Evolutionary conservation across 73 alveolate genomes (phyloP).

Genomic region (Diophrys sp.): DNA sequence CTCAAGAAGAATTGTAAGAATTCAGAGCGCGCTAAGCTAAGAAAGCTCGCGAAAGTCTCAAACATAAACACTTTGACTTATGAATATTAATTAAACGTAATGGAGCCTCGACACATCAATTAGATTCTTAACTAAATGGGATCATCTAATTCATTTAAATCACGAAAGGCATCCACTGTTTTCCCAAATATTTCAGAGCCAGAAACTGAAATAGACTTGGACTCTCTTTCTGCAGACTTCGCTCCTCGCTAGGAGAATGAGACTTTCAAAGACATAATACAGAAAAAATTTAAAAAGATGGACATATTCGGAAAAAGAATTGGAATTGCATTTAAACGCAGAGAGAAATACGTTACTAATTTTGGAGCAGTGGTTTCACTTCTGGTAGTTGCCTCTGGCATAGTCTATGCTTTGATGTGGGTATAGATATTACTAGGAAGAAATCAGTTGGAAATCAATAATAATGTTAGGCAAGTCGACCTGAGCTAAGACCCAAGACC

Average conservation of each 20-base stretch:
- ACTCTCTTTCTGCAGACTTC: background rate
- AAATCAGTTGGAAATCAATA: background rate
- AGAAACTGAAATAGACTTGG: background rate
- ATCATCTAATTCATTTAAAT: background rate
- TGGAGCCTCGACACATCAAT: background rate
- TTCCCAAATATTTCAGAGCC: too few relatives aligned
- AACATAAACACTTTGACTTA: too few relatives aligned
- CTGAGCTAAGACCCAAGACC: background rate
- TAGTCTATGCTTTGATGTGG: background rate
- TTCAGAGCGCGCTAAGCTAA: too few relatives aligned
- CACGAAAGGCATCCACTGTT: background rate
- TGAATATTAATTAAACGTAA: too few relatives aligned
- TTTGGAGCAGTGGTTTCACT: background rate
- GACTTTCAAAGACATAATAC: background rate
- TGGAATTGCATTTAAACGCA: background rate
- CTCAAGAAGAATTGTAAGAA: too few relatives aligned
- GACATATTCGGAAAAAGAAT: constrained; percentile 7
- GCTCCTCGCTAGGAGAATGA: background rate
- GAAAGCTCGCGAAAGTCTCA: too few relatives aligned
- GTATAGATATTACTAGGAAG: background rate
- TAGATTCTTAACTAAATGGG: background rate
- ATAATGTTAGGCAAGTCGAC: background rate
- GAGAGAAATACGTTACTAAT: background rate
- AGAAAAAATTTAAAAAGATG: background rate
- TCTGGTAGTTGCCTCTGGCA: background rate